Evolutionary conservation across 1,139 yeast species (phyloP), one percentile per base, ranked within the genome.

Genomic region (Taphrina populina): DNA sequence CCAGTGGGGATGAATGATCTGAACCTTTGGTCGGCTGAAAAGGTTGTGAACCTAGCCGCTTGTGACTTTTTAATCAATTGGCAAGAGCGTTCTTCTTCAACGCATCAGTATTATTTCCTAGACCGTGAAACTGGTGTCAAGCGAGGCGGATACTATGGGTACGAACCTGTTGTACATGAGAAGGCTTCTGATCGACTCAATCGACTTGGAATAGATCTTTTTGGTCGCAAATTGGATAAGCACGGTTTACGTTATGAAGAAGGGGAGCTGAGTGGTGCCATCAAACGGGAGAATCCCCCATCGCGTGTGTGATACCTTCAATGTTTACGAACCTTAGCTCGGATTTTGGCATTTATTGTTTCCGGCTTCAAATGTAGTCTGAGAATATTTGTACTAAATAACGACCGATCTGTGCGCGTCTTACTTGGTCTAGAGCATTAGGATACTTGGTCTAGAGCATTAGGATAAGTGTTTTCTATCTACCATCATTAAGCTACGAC

Each of bases 1-100:
- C 65, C 65, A 3, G 37, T 24, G 13, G 60, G 61, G 20, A 46
- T 63, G 59, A 63, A 63, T 29, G 61, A 63, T 40, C 36, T 46
- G 44, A 63, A 63, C 30, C 35, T 15, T 5, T 49, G 54, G 54
- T 32, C 34, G 24, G 32, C 45, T 8, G 44, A 40, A 8, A 49
- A 49, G 17, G 46, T 49, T 24, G 21, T 49, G 2, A 11, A 15
- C 13, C 20, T 27, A 15, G n/a, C 21, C 11, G 32, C 19, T 4
- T 49, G 54, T 17, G 46, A 39, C 21, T 40, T 37, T 15, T 32
- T 49, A 4, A 19, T 49, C 15, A 24, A 26, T 17, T 49, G 54
- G 54, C 20, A 30, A 17, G 30, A 20, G 8, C 29, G 20, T 32
- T 15, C 27, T 7, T 49, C 46, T 13, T 11, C 11, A 21, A 27